Evolutionary conservation across 768 basidiomycete genomes (phyloP).

Genomic region (Tephrocybe sp.): DNA sequence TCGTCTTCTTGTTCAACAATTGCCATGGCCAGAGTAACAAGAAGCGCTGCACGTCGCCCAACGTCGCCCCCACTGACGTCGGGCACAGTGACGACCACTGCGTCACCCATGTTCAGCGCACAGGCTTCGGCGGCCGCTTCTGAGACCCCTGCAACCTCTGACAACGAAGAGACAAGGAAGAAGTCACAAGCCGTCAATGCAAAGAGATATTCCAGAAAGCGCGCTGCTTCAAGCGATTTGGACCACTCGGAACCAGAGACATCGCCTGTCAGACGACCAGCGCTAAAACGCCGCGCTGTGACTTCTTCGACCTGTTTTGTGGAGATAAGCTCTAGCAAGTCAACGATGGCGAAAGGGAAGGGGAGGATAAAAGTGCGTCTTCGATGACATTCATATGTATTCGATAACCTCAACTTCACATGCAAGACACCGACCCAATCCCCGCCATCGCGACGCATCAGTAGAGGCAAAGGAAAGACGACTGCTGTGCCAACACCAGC

Average conservation of each 20-base stretch:
- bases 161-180: conserved; percentile 27
- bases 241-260: conserved; percentile 23
- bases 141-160: conserved; percentile 59
- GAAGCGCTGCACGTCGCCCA: conserved; percentile 29
- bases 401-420: neutral
- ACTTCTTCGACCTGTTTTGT: conserved; percentile 31
- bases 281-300: conserved; percentile 34
- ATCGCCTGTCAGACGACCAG: conserved; percentile 25
- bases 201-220: conserved; percentile 19
- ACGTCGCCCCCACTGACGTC: conserved; percentile 34
- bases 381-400: conserved; percentile 2
- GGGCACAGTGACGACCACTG: conserved; percentile 42
- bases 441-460: conserved; percentile 10
- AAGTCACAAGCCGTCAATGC: conserved; percentile 17
- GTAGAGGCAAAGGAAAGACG: conserved; percentile 40
- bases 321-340: conserved; percentile 26
- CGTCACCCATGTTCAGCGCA: conserved; percentile 53
- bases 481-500: conserved; percentile 25
- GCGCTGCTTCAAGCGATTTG: conserved; percentile 23
- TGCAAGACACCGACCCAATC: conserved; percentile 11
- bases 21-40: conserved; percentile 34
- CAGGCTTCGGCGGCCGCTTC: conserved; percentile 39
- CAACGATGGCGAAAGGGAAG: conserved; percentile 10
- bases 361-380: conserved; percentile 24
- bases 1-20: conserved; percentile 15